These are phyloP conservation scores for Verticillium nonalfalfae DNA, from an alignment of 2,329 filamentous ascomycete genomes.

Conservation along the genomic window DNA sequence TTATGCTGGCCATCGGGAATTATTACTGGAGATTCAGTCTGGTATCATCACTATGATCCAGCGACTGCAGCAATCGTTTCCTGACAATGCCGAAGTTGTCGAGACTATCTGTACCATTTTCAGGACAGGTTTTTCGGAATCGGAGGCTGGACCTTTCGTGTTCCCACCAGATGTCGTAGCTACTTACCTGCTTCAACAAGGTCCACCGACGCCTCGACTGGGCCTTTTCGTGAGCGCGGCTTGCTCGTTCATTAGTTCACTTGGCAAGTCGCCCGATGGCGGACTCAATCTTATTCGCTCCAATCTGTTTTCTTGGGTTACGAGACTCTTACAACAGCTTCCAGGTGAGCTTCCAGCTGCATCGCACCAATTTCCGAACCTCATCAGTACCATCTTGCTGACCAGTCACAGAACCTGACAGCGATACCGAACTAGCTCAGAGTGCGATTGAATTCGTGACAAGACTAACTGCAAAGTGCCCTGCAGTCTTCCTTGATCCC, in stretches of 20 bases:
- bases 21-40: constrained; percentile 30
- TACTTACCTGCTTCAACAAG: constrained; percentile 56
- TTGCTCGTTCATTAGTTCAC: constrained; percentile 60
- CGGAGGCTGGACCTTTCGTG: constrained; percentile 69
- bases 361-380: not conserved
- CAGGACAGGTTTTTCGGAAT: constrained; percentile 69
- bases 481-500: constrained; percentile 53
- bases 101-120: constrained; percentile 68
- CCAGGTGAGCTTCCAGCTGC: not conserved
- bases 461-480: constrained; percentile 54
- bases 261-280: constrained; percentile 36
- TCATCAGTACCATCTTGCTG: constrained; percentile 1
- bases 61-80: constrained; percentile 45
- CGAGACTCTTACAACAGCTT: constrained; percentile 42
- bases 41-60: constrained; percentile 40
- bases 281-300: constrained; percentile 42
- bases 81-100: constrained; percentile 57
- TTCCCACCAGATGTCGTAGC: constrained; percentile 62
- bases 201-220: constrained; percentile 55
- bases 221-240: constrained; percentile 66
- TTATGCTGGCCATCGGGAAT: constrained; percentile 10
- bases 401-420: constrained; percentile 40
- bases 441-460: constrained; percentile 67
- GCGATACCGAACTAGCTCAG: constrained; percentile 67
- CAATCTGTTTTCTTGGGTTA: constrained; percentile 54